A percentile compares a stretch with the other conserved stretches of the same genome.
Conservation (phyloP, 31 red algal genomes). For the Endocladia muricata region DNA sequence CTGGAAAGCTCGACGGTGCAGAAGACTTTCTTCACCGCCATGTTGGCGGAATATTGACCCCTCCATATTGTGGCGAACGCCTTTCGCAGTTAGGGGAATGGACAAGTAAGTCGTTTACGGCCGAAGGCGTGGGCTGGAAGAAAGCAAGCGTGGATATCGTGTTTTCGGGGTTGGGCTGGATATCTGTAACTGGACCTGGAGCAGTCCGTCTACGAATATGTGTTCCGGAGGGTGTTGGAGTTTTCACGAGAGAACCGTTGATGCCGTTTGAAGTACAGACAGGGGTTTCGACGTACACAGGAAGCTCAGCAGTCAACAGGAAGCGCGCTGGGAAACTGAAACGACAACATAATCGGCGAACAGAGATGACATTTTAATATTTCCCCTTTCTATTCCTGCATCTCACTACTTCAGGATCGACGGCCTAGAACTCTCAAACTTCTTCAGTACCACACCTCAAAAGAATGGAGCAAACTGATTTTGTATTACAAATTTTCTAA, state of each 20-base stretch:
- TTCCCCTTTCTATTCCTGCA: too few relatives aligned
- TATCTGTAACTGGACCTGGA: conserved; percentile 80
- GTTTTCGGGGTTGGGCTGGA: conserved; percentile 89
- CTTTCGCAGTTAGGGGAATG: conserved; percentile 56
- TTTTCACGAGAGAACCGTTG: conserved; percentile 82
- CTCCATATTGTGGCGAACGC: conserved; percentile 60
- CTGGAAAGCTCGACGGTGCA: conserved; percentile 48
- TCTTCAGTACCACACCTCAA: too few relatives aligned
- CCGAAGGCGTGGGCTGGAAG: conserved; percentile 76
- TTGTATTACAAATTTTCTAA: too few relatives aligned
- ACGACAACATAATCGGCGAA: too few relatives aligned
- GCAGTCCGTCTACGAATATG: conserved; percentile 45
- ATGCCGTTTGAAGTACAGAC: conserved; percentile 80
- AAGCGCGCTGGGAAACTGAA: too few relatives aligned
- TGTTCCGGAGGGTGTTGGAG: conserved; percentile 73
- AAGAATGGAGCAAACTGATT: too few relatives aligned
- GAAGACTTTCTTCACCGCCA: conserved; percentile 65
- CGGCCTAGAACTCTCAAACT: too few relatives aligned
- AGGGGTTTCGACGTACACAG: conserved; percentile 70
- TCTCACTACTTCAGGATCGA: too few relatives aligned
- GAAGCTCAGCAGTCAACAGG: conserved; percentile 56
- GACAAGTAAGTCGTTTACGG: conserved; percentile 55
- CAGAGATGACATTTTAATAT: too few relatives aligned
- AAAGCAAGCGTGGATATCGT: conserved; percentile 69
- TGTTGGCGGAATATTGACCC: conserved; percentile 52